Conservation (phyloP, 176 grass and related monocot genomes). For the Avena atlantica region DNA sequence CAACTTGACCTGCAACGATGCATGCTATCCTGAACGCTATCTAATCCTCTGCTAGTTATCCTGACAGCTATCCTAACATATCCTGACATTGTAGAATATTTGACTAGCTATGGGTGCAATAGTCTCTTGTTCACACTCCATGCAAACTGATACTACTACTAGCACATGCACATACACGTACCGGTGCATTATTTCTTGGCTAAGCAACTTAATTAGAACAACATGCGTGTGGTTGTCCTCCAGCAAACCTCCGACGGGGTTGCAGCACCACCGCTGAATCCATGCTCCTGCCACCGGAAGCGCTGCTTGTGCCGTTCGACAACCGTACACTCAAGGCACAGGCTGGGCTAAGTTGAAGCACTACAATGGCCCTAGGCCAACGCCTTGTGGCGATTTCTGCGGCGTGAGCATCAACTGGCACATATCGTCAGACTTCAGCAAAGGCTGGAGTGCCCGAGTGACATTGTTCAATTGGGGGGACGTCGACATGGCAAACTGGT, state of each 20-base stretch:
- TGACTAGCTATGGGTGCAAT: too few relatives aligned
- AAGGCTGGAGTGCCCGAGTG: slow-evolving; percentile 87
- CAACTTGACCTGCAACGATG: too few relatives aligned
- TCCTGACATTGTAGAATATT: too few relatives aligned
- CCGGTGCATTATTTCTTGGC: too few relatives aligned
- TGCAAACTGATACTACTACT: too few relatives aligned
- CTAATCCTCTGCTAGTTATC: too few relatives aligned
- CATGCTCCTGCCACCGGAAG: slow-evolving; percentile 76
- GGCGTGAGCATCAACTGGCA: slow-evolving; percentile 99
- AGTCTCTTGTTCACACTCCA: too few relatives aligned
- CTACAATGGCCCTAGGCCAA: slow-evolving; percentile 62
- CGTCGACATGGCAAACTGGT: slow-evolving; percentile 76
- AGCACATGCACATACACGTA: too few relatives aligned
- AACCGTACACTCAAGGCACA: slow-evolving; percentile 73
- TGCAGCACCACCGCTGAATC: slow-evolving; percentile 77
- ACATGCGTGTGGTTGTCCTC: slow-evolving; percentile 78
- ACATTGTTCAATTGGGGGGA: slow-evolving; percentile 95
- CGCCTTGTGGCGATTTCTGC: slow-evolving; percentile 79
- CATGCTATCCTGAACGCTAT: too few relatives aligned
- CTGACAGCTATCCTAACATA: too few relatives aligned
- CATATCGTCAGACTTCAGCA: slow-evolving; percentile 68
- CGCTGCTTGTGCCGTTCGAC: slow-evolving; percentile 80
- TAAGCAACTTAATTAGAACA: too few relatives aligned
- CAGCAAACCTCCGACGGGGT: slow-evolving; percentile 41
- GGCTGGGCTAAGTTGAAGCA: slow-evolving; percentile 88